phyloP scores from a whole-genome alignment of 2,329 filamentous ascomycete species.

The Ophiostoma himal-ulmi region DNA sequence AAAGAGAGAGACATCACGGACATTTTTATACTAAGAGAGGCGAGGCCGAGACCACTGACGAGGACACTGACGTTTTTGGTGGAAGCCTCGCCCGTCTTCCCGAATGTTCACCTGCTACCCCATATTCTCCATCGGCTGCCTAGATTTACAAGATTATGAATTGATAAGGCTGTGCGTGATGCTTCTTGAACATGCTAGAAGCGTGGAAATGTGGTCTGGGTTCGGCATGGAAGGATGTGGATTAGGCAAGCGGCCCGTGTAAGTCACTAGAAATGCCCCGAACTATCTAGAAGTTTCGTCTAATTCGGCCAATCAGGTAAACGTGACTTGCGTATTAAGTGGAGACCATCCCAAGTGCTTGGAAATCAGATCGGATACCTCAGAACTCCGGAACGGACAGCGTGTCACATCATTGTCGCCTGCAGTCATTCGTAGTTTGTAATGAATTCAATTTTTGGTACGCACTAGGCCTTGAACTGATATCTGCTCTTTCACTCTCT shows the following conservation, averaged over 20 bases:
- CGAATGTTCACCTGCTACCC: background rate
- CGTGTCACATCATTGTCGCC: background rate
- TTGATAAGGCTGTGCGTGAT: constrained; percentile 5
- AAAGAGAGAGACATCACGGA: background rate
- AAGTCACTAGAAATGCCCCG: constrained; percentile 6
- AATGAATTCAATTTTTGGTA: too few relatives aligned
- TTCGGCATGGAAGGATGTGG: background rate
- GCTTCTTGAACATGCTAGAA: constrained; percentile 12
- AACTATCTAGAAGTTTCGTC: constrained; percentile 6
- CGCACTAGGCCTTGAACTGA: too few relatives aligned
- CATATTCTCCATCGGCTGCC: constrained; percentile 4
- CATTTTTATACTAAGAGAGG: background rate
- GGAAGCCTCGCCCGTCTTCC: background rate
- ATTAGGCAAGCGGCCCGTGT: background rate
- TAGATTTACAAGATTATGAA: background rate
- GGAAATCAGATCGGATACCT: constrained; percentile 1
- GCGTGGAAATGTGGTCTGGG: background rate
- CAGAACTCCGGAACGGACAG: background rate
- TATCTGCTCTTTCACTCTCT: background rate
- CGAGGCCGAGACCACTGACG: background rate
- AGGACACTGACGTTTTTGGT: background rate
- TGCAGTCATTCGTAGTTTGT: background rate
- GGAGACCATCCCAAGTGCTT: background rate
- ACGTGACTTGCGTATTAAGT: background rate
- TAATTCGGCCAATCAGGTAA: background rate